Evolutionary conservation across 2,329 filamentous ascomycete genomes (phyloP).

Genomic region (Aspergillus aculeatus): DNA sequence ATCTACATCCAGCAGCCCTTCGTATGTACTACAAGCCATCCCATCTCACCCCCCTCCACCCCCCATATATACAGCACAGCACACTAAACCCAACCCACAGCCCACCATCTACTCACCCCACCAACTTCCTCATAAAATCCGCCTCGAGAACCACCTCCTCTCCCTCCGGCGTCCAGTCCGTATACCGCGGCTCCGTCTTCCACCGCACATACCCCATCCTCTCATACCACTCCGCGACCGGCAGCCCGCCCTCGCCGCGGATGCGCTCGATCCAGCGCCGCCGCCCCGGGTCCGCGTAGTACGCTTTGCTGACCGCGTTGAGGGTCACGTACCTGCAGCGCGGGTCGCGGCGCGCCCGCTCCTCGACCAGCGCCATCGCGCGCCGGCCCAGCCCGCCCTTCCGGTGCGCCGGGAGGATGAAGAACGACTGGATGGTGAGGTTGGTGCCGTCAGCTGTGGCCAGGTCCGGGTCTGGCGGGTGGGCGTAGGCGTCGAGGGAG

Average conservation of each 20-base stretch:
- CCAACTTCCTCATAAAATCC: constrained; percentile 27
- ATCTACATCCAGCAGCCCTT: no score
- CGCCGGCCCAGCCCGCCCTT: constrained; percentile 15
- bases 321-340: constrained; percentile 16
- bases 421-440: constrained; percentile 26
- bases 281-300: constrained; percentile 17
- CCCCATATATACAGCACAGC: neutral
- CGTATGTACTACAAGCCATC: no score
- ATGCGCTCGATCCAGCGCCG: constrained; percentile 11
- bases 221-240: constrained; percentile 27
- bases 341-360: constrained; percentile 14
- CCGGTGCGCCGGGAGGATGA: constrained; percentile 26
- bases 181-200: constrained; percentile 26
- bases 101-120: neutral
- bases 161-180: constrained; percentile 12
- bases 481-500: constrained; percentile 25
- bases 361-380: constrained; percentile 23
- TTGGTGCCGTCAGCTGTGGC: constrained; percentile 18
- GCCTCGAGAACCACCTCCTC: constrained; percentile 13
- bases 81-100: neutral
- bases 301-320: constrained; percentile 22
- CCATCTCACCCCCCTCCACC: no score
- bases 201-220: constrained; percentile 26
- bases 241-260: constrained; percentile 12
- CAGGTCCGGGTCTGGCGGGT: constrained; percentile 12